Evolutionary conservation across 495 filamentous ascomycete genomes (phyloP).

Genomic region (Stereocaulon alpinum): DNA sequence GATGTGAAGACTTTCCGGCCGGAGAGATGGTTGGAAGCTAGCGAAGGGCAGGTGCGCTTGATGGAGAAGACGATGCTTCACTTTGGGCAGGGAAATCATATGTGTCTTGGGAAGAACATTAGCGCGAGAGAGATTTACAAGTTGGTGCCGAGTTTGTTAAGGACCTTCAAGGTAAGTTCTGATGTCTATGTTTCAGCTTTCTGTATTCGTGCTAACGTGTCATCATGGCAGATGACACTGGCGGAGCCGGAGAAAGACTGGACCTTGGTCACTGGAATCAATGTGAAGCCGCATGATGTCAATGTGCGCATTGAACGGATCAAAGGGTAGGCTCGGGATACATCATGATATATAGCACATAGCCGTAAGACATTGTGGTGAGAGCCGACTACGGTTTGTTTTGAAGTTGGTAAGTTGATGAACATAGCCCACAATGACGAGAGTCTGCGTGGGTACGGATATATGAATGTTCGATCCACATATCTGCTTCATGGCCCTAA

Average conservation of each 20-base stretch:
- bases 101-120: conserved; percentile 53
- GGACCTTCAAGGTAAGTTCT: conserved; percentile 43
- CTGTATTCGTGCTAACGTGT: background rate
- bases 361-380: too few relatives aligned
- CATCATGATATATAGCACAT: too few relatives aligned
- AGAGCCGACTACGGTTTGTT: too few relatives aligned
- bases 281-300: background rate
- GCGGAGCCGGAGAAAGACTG: background rate
- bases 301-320: background rate
- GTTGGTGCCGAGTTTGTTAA: conserved; percentile 36
- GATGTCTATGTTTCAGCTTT: background rate
- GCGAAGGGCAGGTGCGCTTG: conserved; percentile 36
- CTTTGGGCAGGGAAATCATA: conserved; percentile 48
- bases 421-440: too few relatives aligned
- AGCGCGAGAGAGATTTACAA: conserved; percentile 45
- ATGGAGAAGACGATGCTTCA: conserved; percentile 53
- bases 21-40: conserved; percentile 45
- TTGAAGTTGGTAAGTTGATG: too few relatives aligned
- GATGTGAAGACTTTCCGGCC: conserved; percentile 47
- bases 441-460: too few relatives aligned
- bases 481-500: too few relatives aligned
- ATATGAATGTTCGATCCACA: too few relatives aligned
- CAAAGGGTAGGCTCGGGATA: background rate
- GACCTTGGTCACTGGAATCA: background rate
- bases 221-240: background rate